Evolutionary conservation across 495 filamentous ascomycete species (phyloP), one percentile per base, ranked within the genome.

Genomic region (Elasticomyces elasticus): DNA sequence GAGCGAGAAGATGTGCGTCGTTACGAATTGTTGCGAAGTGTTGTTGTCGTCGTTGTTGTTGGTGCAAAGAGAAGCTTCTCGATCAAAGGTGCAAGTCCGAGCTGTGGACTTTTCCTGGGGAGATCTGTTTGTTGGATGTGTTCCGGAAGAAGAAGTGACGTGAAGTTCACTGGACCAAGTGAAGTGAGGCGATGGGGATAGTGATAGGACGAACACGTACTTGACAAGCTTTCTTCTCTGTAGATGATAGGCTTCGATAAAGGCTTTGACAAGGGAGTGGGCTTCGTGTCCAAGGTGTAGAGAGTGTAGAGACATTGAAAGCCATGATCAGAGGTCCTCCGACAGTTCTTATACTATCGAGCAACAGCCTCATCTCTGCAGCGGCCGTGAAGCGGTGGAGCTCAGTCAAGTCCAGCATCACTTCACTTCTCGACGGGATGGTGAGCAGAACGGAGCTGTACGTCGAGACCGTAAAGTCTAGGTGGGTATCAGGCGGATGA

Each of bases 271-370:
- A 13, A 56, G 27, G 11, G 58, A 60, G 26, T 60, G 58, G 20
- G 28, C 41, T 13, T 60, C 52, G 38, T 56, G 47, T 13, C 58
- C 58, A 13, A 52, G 53, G 20, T 56, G 58, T 25, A 51, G 48
- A 13, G 49, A 30, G 35, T 40, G 35, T 20, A 49, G 24, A 30
- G 50, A 54, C 56, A 54, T 40, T 33, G 12, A 40, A 17, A 40
- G 4, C 19, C 35, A 40, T 17, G 13, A 17, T 17, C 37, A 28
- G 37, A 26, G 24, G 17, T 25, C 13, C 42, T 10, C 4, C 11
- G 15, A 3, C 2, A 19, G 11, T 22, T 15, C 12, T 49, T 40
- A 40, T 40, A 17, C 4, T 40, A 17, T 12, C 13, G 35, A 40
- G 35, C 35, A 3, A 2, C 3, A 15, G 19, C 13, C 13, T 17